Evolutionary conservation across 768 basidiomycete species (phyloP).

Genomic region (Chalciporus chontae): DNA sequence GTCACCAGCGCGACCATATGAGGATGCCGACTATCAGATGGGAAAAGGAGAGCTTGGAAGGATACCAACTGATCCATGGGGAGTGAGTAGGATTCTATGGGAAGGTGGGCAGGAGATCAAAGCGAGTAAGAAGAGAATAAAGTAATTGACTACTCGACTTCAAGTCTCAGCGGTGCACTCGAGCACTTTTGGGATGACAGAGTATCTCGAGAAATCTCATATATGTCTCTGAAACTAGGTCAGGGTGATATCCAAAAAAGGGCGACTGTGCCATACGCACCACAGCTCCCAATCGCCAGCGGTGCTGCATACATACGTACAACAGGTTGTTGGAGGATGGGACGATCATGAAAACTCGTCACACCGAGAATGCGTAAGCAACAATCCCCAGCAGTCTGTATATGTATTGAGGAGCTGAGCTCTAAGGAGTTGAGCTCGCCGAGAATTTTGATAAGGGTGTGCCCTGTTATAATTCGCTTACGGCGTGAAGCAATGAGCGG

Average conservation of each 20-base stretch:
- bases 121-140: constrained; percentile 19
- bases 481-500: no score
- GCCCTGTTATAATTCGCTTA: no score
- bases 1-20: constrained; percentile 73
- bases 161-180: constrained; percentile 20
- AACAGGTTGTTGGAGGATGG: no score
- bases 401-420: no score
- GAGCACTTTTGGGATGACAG: constrained; percentile 17
- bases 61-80: constrained; percentile 61
- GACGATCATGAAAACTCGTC: no score
- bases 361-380: no score
- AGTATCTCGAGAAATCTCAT: constrained; percentile 23
- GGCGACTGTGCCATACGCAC: no score
- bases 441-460: no score
- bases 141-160: constrained; percentile 12
- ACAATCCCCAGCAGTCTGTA: no score
- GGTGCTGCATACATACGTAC: no score
- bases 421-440: no score
- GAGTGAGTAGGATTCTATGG: constrained; percentile 11
- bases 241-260: constrained; percentile 28
- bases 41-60: constrained; percentile 75
- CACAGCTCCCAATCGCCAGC: no score
- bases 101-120: constrained; percentile 15
- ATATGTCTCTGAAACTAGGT: constrained; percentile 40
- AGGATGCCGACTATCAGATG: constrained; percentile 72